Percentiles rank a stretch among this genome's conserved stretches.
phyloP scores from a whole-genome alignment of 371 early-diverging fungal species.

The Mucor piriformis region DNA sequence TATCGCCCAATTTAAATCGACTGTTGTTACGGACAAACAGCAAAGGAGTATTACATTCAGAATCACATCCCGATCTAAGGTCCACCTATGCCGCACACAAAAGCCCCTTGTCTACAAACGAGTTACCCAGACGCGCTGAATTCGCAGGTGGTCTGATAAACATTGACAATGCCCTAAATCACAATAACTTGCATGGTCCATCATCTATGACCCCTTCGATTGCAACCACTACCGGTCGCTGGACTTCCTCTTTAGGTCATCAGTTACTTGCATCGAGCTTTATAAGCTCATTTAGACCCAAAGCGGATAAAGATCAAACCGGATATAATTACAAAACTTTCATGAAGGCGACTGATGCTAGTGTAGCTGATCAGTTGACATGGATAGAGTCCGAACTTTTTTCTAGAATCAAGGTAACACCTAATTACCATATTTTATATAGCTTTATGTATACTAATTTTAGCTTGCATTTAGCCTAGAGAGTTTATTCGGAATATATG shows the following conservation, averaged over 20 bases:
- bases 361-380: conserved; percentile 67
- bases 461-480: conserved; percentile 56
- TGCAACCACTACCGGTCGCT: conserved; percentile 23
- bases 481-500: conserved; percentile 62
- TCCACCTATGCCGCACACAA: conserved; percentile 8
- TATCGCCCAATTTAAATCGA: conserved; percentile 8
- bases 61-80: conserved; percentile 15
- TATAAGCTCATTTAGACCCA: conserved; percentile 32
- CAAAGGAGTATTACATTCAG: conserved; percentile 13
- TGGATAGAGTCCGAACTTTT: conserved; percentile 60
- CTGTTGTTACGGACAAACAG: conserved; percentile 3
- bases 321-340: conserved; percentile 34
- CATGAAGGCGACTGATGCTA: conserved; percentile 43
- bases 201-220: conserved; percentile 15
- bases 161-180: conserved; percentile 17
- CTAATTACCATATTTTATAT: neutral
- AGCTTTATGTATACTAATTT: no score
- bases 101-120: neutral
- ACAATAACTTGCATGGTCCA: neutral
- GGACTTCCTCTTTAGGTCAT: conserved; percentile 26
- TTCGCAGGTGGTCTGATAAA: conserved; percentile 47
- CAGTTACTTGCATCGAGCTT: conserved; percentile 31
- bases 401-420: conserved; percentile 24
- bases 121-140: conserved; percentile 33
- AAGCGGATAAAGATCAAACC: conserved; percentile 34